Conservation (phyloP, 1,284 basidiomycete genomes). For the Pseudozyma sp. region DNA sequence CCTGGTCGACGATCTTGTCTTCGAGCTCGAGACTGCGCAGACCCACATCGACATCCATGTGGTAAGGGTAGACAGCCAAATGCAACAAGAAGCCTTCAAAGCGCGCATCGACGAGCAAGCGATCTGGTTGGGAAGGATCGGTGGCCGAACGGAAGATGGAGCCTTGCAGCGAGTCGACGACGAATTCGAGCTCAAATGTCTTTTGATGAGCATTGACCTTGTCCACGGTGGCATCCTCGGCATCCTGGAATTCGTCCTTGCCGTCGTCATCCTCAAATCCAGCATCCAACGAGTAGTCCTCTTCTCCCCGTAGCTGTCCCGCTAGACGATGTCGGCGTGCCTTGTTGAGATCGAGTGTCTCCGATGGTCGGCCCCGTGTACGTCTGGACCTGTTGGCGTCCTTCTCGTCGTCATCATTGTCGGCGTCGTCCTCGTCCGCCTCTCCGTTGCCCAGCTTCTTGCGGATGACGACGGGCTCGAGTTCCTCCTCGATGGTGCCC, state of each 20-base stretch:
- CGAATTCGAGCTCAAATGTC: constrained; percentile 87
- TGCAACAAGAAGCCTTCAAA: constrained; percentile 78
- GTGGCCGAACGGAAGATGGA: constrained; percentile 79
- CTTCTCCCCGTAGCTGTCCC: constrained; percentile 59
- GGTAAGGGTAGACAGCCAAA: constrained; percentile 69
- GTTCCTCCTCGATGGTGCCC: constrained; percentile 44
- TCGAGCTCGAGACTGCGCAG: constrained; percentile 76
- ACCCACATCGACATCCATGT: constrained; percentile 87
- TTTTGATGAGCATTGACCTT: constrained; percentile 77
- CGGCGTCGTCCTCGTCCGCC: constrained; percentile 9
- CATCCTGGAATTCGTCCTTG: constrained; percentile 61
- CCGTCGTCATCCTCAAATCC: constrained; percentile 57
- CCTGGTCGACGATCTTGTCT: constrained; percentile 76
- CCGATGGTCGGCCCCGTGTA: constrained; percentile 26
- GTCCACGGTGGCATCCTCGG: constrained; percentile 62
- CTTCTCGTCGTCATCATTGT: constrained; percentile 24
- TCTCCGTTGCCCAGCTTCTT: constrained; percentile 10
- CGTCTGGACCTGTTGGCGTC: constrained; percentile 19
- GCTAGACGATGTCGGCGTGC: constrained; percentile 55
- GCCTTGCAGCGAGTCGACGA: constrained; percentile 87
- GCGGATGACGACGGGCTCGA: constrained; percentile 32
- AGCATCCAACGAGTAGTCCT: constrained; percentile 59
- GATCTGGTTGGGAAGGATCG: constrained; percentile 75
- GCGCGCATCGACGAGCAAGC: constrained; percentile 81
- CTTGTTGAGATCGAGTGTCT: constrained; percentile 57